Conservation (phyloP, 441 rosid genomes). For the Adansonia rubrostipa region DNA sequence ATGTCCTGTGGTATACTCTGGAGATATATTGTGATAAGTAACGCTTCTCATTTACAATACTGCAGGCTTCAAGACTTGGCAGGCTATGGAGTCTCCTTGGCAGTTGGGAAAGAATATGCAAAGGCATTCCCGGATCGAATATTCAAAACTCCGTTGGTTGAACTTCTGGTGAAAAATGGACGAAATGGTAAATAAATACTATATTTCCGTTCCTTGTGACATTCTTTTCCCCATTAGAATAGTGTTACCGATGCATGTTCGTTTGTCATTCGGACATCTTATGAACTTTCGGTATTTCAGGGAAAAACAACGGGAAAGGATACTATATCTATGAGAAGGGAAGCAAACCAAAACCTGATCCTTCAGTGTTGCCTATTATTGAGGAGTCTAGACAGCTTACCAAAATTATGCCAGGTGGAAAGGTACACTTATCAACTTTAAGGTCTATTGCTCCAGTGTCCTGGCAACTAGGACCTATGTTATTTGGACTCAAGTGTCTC, state of each 20-base stretch:
- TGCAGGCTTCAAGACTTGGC: slow-evolving; percentile 88
- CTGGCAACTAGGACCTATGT: background rate
- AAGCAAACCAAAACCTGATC: too few species aligned
- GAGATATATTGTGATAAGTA: slow-evolving; percentile 9
- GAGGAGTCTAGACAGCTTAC: slow-evolving; percentile 70
- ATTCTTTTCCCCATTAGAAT: slow-evolving; percentile 18
- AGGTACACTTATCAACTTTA: slow-evolving; percentile 46
- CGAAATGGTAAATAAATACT: slow-evolving; percentile 61
- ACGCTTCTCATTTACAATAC: slow-evolving; percentile 28
- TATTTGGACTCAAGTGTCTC: too few species aligned
- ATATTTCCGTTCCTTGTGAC: background rate
- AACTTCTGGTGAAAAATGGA: slow-evolving; percentile 73
- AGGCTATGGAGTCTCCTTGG: slow-evolving; percentile 84
- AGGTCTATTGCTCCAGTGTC: background rate
- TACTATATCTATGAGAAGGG: too few species aligned
- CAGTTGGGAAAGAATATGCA: slow-evolving; percentile 62
- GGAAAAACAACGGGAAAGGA: too few species aligned
- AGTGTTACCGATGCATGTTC: slow-evolving; percentile 11
- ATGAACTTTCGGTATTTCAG: too few species aligned
- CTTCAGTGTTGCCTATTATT: slow-evolving; percentile 42
- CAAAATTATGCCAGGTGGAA: slow-evolving; percentile 87
- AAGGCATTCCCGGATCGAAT: slow-evolving; percentile 68
- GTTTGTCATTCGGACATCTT: slow-evolving; percentile 13
- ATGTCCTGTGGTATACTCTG: background rate
- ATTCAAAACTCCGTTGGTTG: slow-evolving; percentile 64